These are phyloP conservation scores for Pichia eremophila DNA, from an alignment of 805 yeast genomes.

Conservation along the genomic window DNA sequence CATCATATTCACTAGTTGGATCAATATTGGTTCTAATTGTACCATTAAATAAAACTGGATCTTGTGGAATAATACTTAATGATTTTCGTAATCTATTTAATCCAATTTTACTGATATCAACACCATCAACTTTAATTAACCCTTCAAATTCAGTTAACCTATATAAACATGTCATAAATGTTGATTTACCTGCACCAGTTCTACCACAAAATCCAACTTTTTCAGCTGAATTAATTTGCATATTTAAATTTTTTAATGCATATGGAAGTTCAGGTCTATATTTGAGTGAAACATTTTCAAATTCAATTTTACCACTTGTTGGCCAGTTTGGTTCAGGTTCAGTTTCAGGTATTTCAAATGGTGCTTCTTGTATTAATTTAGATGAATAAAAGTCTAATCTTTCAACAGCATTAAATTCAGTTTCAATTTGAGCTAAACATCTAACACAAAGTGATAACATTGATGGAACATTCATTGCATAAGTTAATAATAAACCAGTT, in stretches of 20 bases:
- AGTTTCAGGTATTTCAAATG: slow-evolving; percentile 36
- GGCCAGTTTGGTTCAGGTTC: slow-evolving; percentile 43
- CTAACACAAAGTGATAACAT: slow-evolving; percentile 42
- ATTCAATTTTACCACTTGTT: slow-evolving; percentile 34
- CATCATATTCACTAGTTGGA: slow-evolving; percentile 45
- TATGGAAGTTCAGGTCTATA: slow-evolving; percentile 56
- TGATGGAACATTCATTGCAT: slow-evolving; percentile 51
- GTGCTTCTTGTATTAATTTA: slow-evolving; percentile 56
- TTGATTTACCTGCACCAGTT: slow-evolving; percentile 78
- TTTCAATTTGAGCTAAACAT: slow-evolving; percentile 62
- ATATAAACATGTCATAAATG: slow-evolving; percentile 54
- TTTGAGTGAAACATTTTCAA: slow-evolving; percentile 39
- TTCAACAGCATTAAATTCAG: slow-evolving; percentile 77
- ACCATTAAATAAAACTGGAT: slow-evolving; percentile 58
- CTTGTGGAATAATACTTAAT: slow-evolving; percentile 63
- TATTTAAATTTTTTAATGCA: slow-evolving; percentile 38
- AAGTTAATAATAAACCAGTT: slow-evolving; percentile 53
- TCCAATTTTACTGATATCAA: slow-evolving; percentile 44
- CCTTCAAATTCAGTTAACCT: slow-evolving; percentile 49
- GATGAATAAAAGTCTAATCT: slow-evolving; percentile 57
- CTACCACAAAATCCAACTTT: slow-evolving; percentile 81
- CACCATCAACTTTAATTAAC: slow-evolving; percentile 44
- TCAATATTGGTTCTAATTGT: slow-evolving; percentile 50
- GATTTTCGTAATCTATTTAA: slow-evolving; percentile 45
- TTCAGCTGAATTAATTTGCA: slow-evolving; percentile 43